phyloP scores from a whole-genome alignment of 2,329 filamentous ascomycete species.

The Dothideomycetidae sp. region DNA sequence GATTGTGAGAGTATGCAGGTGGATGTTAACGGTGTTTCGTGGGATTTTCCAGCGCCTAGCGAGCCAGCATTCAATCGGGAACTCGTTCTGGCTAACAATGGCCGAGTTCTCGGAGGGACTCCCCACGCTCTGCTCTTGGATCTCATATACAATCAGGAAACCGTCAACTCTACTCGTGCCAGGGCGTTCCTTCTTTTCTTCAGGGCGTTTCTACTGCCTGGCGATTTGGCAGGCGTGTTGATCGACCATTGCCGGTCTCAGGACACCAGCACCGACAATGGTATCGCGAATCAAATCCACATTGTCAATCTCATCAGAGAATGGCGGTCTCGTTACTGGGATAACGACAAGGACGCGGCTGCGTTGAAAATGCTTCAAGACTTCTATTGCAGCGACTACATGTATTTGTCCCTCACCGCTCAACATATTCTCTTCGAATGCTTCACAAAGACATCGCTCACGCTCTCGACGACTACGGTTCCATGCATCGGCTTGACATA shows the following conservation, averaged over 20 bases:
- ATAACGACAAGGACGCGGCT: constrained; percentile 60
- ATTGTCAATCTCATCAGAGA: constrained; percentile 96
- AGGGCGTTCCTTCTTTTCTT: constrained; percentile 96
- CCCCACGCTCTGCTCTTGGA: constrained; percentile 85
- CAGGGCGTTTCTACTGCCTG: constrained; percentile 73
- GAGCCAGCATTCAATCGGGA: constrained; percentile 57
- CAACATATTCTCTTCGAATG: constrained; percentile 46
- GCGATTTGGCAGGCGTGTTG: constrained; percentile 65
- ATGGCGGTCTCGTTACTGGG: constrained; percentile 95
- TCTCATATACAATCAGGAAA: constrained; percentile 45
- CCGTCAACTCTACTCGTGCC: constrained; percentile 82
- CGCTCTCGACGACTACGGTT: constrained; percentile 34
- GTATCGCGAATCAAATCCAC: constrained; percentile 68
- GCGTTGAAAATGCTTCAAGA: constrained; percentile 62
- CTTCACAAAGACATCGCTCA: neutral
- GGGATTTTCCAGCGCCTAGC: neutral
- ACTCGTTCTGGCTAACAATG: constrained; percentile 84
- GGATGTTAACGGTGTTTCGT: neutral
- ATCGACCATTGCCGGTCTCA: constrained; percentile 89
- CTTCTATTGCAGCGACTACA: constrained; percentile 49
- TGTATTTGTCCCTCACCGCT: constrained; percentile 45
- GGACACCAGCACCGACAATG: constrained; percentile 58
- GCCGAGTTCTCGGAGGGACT: constrained; percentile 84
- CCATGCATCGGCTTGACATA: constrained; percentile 11
- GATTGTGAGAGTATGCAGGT: neutral